Base-by-base conservation (phyloP, 2,329 filamentous ascomycete genomes). In the Ascochyta rabiei region DNA sequence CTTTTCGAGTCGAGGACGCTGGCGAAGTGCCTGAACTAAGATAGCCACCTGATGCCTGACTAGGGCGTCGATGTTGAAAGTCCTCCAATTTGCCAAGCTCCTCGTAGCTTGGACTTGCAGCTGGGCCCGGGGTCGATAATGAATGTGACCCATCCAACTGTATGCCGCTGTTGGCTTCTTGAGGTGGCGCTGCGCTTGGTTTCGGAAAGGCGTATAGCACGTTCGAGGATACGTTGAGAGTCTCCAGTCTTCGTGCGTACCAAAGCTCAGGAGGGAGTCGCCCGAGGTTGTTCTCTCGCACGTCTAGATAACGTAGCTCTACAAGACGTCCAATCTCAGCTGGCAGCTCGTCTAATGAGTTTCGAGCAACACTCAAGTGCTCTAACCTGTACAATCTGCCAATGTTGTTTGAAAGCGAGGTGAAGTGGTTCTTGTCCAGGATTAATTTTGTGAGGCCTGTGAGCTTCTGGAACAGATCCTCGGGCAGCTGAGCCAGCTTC, bases 381-480 rank as follows among this genome's bases (percentile, higher is more conserved):
- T 98, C 93, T 26, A 99, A 80, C 63, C 86, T 90, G 60, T 85
- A 86, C 39, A 99, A 79, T 59, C 89, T 90, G 15, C 93, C 93
- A 56, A 99, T 90, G 57, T 96, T 89, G 49, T 86, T 83, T 0
- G 93, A 95, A 21, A 99, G 79, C 0, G 91, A 93, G 0, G 95
- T 92, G 66, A 99, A 96, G 72, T 97, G 96, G 69, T 99, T 99
- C 72, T 91, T 93, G 76, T 97, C 93, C 48, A 99, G 81, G 16
- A 93, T 88, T 19, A 99, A 82, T 66, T 93, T 92, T 53, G 93
- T 91, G 39, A 99, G 76, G 65, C 92, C 95, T 8, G 89, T 84
- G 77, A 98, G 87, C 70, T 93, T 92, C 62, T 89, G 87, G 71
- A 96, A 98, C 13, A 93, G 84, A 40, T 90, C 88, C 70, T 97